These are phyloP conservation scores for Podaxis pistillaris DNA, from an alignment of 768 basidiomycete species.

Conservation along the genomic window DNA sequence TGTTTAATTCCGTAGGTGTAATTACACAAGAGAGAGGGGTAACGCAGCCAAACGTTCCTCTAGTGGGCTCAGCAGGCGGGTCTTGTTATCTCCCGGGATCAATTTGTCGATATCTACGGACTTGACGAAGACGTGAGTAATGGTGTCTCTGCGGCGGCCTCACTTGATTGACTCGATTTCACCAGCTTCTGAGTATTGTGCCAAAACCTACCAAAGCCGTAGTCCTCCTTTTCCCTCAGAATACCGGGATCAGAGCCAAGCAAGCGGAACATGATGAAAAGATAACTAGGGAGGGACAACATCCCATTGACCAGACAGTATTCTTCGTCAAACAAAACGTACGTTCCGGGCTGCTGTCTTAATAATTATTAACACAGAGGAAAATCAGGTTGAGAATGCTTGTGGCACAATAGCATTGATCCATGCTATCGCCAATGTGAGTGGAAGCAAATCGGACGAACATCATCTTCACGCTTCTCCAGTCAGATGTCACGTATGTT, in stretches of 20 bases:
- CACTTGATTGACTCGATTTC: background rate
- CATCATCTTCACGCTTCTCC: background rate
- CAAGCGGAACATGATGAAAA: conserved; percentile 59
- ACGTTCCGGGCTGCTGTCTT: conserved; percentile 16
- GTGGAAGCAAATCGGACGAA: conserved; percentile 19
- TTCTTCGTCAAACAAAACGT: conserved; percentile 94
- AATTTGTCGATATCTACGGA: conserved; percentile 73
- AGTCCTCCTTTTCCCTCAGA: conserved; percentile 79
- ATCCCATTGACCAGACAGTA: conserved; percentile 57
- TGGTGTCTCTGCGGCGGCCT: no score
- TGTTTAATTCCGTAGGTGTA: conserved; percentile 44
- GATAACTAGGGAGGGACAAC: conserved; percentile 45
- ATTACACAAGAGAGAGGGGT: background rate
- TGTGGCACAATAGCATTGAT: conserved; percentile 88
- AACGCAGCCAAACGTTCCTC: background rate
- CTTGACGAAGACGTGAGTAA: conserved; percentile 59
- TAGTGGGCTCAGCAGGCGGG: conserved; percentile 76
- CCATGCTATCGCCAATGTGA: conserved; percentile 80
- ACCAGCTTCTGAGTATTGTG: conserved; percentile 68
- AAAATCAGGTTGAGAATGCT: conserved; percentile 68
- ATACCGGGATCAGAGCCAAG: conserved; percentile 42
- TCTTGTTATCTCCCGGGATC: conserved; percentile 43
- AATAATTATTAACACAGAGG: background rate
- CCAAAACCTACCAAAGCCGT: conserved; percentile 79
- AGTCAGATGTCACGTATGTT: conserved; percentile 57